Base-by-base conservation (phyloP, 768 basidiomycete genomes). In the Suillus fuscotomentosus region DNA sequence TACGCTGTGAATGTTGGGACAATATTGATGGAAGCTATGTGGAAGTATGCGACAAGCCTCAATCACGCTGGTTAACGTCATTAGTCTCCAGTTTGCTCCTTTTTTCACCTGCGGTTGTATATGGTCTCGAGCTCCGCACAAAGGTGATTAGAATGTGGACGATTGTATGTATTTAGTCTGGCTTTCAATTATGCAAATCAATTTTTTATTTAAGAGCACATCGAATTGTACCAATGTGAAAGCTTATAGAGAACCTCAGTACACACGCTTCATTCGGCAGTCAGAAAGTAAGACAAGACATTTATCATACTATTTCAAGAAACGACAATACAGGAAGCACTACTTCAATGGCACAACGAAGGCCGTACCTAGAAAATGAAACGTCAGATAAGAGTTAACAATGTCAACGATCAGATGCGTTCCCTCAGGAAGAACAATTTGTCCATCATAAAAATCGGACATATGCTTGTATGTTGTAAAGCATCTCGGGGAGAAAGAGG, bases 401-500 rank as follows among this genome's bases (percentile, higher is more conserved):
- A n/a, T n/a, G n/a, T n/a, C n/a, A n/a, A 39, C 8, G 22, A 42
- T 11, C 5, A n/a, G 27, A 31, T 27, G 3, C 2, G 2, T 17
- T 59, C 22, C 77, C 83, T 87, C 86, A 87, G 85, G 72, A 70
- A 77, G 78, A 67, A 75, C 78, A 77, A 22, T 63, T 72, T 80
- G 76, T 88, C 86, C 86, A 78, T 83, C 85, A 88, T 82, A 66
- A 73, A 76, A 68, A 70, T 88, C 85, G 85, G 88, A 88, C 87
- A 88, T 88, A 89, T 89, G 87, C 88, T 89, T 89, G 87, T 88
- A 79, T 77, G 74, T 63, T 74, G 67, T 73, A 70, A 77, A 77
- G 85, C 88, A 88, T 87, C 76, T 79, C 27, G 81, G 79, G 74
- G 54, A 63, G 13, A 64, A 47, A 60, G 50, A 34, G 60, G 3